Evolutionary conservation across 768 basidiomycete species (phyloP).

Genomic region (Leccinum fibrillosum): DNA sequence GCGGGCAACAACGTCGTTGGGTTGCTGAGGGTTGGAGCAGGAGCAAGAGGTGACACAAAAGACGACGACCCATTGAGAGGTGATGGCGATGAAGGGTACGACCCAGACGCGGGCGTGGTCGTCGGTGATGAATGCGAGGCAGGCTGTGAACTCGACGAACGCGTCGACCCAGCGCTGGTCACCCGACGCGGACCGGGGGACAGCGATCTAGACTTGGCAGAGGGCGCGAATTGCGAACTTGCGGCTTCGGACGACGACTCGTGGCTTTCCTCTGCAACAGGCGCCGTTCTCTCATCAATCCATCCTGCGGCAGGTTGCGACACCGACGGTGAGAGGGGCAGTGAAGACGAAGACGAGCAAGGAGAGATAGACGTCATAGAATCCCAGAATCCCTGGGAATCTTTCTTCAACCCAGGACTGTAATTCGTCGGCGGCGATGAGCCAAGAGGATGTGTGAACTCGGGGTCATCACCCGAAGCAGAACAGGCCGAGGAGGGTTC

Average conservation of each 20-base stretch:
- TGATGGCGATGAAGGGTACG: slow-evolving; percentile 12
- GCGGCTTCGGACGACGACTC: not conserved
- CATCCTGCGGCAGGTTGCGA: slow-evolving; percentile 2
- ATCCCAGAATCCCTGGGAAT: slow-evolving; percentile 31
- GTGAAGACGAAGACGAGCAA: not conserved
- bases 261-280: not conserved
- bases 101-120: slow-evolving; percentile 5
- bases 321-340: slow-evolving; percentile 11
- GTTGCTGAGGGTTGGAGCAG: not conserved
- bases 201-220: slow-evolving; percentile 1
- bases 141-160: slow-evolving; percentile 10
- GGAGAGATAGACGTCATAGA: slow-evolving; percentile 14
- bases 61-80: not conserved
- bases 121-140: slow-evolving; percentile 7
- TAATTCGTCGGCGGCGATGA: slow-evolving; percentile 12
- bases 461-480: not conserved
- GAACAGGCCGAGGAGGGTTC: not conserved
- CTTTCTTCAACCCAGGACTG: slow-evolving; percentile 14
- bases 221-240: not conserved
- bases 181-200: not conserved
- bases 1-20: slow-evolving; percentile 22
- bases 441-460: not conserved
- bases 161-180: slow-evolving; percentile 3
- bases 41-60: not conserved
- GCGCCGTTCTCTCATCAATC: not conserved